Conservation (phyloP, 1,284 basidiomycete genomes). For the Melampsora americana region DNA sequence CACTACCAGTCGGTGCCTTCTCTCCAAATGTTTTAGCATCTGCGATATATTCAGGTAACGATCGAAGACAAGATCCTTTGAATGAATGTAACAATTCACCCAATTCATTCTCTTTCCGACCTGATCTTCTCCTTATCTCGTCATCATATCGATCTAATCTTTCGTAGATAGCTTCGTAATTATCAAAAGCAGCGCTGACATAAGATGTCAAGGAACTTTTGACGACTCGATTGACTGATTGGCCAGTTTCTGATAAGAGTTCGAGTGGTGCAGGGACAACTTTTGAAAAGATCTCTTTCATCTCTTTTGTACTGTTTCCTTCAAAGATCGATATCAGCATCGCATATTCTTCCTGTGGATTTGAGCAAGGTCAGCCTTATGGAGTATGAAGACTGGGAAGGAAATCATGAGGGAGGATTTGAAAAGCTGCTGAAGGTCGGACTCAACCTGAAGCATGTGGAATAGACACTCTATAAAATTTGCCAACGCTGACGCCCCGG, state of each 20-base stretch:
- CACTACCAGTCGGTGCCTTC: conserved; percentile 46
- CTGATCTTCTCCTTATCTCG: conserved; percentile 47
- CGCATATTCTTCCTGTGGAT: neutral
- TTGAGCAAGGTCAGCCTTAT: neutral
- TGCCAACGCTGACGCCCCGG: conserved; percentile 16
- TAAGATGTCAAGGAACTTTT: conserved; percentile 49
- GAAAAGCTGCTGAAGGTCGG: conserved; percentile 9
- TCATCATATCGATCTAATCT: conserved; percentile 49
- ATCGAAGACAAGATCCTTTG: conserved; percentile 50
- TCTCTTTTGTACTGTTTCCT: conserved; percentile 16
- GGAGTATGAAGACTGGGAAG: conserved; percentile 5
- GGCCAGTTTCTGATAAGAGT: conserved; percentile 47
- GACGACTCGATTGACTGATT: conserved; percentile 49
- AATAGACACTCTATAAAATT: conserved; percentile 35
- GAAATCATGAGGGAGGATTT: neutral
- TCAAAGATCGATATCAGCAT: conserved; percentile 24
- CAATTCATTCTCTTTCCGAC: conserved; percentile 52
- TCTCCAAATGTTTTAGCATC: conserved; percentile 49
- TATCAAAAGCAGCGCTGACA: conserved; percentile 50
- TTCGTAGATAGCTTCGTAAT: conserved; percentile 47
- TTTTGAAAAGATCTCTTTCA: conserved; percentile 46
- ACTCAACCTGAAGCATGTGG: conserved; percentile 39
- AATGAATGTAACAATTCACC: conserved; percentile 51
- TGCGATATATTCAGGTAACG: conserved; percentile 51
- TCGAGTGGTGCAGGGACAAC: conserved; percentile 48